phyloP scores from a whole-genome alignment of 345 rosid species.

The Nephelium lappaceum region DNA sequence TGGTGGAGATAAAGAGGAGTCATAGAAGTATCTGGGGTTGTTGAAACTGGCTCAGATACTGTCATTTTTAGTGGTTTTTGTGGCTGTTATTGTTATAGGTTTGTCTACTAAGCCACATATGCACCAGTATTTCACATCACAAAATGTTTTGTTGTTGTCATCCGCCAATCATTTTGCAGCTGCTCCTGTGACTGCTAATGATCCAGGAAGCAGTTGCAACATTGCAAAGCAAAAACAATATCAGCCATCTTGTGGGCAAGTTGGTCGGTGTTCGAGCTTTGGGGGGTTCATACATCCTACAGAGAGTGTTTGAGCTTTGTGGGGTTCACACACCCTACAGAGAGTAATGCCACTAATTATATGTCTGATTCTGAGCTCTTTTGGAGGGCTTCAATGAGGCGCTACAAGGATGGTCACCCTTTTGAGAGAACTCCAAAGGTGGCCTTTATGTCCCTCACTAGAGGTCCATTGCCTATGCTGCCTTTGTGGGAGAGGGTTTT shows the following conservation, averaged over 20 bases:
- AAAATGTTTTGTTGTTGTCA: neutral
- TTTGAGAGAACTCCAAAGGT: constrained; percentile 68
- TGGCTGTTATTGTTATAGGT: constrained; percentile 80
- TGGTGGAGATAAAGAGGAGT: constrained; percentile 55
- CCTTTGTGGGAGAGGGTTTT: constrained; percentile 93
- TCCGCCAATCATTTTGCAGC: too few species aligned
- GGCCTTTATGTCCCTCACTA: constrained; percentile 85
- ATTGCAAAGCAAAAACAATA: neutral
- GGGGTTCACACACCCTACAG: constrained; percentile 47
- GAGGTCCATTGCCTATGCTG: constrained; percentile 89
- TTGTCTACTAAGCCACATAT: constrained; percentile 67
- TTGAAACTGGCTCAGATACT: constrained; percentile 70
- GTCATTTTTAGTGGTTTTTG: constrained; percentile 73
- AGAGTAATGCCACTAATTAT: constrained; percentile 46
- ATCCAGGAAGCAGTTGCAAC: neutral
- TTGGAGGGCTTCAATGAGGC: constrained; percentile 92
- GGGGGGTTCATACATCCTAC: constrained; percentile 49
- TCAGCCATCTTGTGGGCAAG: constrained; percentile 32
- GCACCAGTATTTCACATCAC: constrained; percentile 58
- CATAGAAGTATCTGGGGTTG: constrained; percentile 56
- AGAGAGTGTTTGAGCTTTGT: constrained; percentile 44
- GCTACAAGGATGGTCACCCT: constrained; percentile 63
- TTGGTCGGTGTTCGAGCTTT: constrained; percentile 48
- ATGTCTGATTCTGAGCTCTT: constrained; percentile 69
- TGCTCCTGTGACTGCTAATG: constrained; percentile 7